These are phyloP conservation scores for Mesotaenium endlicherianum DNA, from an alignment of 139 green algal genomes.

Conservation along the genomic window DNA sequence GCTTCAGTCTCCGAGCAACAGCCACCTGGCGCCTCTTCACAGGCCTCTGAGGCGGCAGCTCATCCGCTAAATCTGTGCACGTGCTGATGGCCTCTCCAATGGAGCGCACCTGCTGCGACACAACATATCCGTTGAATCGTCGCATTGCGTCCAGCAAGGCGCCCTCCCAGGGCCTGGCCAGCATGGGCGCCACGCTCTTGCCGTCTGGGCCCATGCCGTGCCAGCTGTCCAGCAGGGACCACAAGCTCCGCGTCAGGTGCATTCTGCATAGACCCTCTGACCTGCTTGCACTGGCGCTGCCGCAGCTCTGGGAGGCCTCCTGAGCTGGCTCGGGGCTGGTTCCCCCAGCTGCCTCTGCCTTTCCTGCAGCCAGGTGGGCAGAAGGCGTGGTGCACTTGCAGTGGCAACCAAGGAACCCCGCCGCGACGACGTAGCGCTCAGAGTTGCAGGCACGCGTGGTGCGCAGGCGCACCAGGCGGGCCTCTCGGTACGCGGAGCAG, in stretches of 20 bases:
- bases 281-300: background rate
- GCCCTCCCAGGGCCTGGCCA: background rate
- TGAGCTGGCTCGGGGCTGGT: background rate
- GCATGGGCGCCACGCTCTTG: background rate
- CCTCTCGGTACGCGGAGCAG: background rate
- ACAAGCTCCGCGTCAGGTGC: background rate
- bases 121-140: background rate
- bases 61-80: background rate
- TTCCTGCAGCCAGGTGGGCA: background rate
- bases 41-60: background rate
- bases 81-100: background rate
- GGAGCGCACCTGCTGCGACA: background rate
- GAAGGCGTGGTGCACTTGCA: too few relatives aligned
- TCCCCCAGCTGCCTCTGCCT: background rate
- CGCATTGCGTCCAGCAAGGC: background rate
- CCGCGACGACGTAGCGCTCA: slow-evolving; percentile 13
- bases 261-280: background rate
- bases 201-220: background rate
- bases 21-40: background rate
- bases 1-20: too few relatives aligned
- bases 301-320: background rate
- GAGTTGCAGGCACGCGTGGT: slow-evolving; percentile 17
- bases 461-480: background rate
- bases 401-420: background rate
- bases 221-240: background rate